These are phyloP conservation scores for Beauveria medogensis DNA, from an alignment of 2,329 filamentous ascomycete genomes.

Conservation along the genomic window DNA sequence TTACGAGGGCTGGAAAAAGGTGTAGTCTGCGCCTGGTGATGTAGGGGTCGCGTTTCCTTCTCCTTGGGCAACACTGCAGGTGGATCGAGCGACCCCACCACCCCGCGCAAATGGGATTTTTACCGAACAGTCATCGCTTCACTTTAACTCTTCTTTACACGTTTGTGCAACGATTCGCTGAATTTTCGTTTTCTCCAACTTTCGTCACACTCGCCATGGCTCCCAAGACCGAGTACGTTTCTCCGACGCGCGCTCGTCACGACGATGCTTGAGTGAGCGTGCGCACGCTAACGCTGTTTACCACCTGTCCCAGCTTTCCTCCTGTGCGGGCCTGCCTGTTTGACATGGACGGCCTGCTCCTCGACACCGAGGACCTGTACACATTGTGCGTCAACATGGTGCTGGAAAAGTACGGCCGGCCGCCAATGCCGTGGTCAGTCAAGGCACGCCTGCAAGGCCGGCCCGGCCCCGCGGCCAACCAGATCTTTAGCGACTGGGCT, in stretches of 20 bases:
- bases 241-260: not conserved
- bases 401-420: constrained; percentile 65
- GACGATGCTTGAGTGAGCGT: not conserved
- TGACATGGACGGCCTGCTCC: constrained; percentile 95
- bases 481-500: constrained; percentile 68
- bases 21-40: not conserved
- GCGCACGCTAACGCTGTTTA: not conserved
- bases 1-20: not conserved
- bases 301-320: constrained; percentile 50
- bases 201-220: constrained; percentile 26
- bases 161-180: not conserved
- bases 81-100: not conserved
- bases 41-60: not conserved
- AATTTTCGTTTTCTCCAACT: not conserved
- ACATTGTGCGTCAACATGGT: constrained; percentile 76
- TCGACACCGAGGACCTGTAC: constrained; percentile 89
- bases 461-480: constrained; percentile 44
- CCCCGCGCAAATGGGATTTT: not conserved
- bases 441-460: constrained; percentile 74
- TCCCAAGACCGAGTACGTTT: constrained; percentile 36
- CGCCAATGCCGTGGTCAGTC: constrained; percentile 80
- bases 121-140: not conserved
- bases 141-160: not conserved
- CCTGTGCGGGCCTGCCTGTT: constrained; percentile 87
- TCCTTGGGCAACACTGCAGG: not conserved